A percentile compares a stretch with the other conserved stretches of the same genome.
Evolutionary conservation across 306 rosid species (phyloP).

Genomic region (Cicer bijugum): DNA sequence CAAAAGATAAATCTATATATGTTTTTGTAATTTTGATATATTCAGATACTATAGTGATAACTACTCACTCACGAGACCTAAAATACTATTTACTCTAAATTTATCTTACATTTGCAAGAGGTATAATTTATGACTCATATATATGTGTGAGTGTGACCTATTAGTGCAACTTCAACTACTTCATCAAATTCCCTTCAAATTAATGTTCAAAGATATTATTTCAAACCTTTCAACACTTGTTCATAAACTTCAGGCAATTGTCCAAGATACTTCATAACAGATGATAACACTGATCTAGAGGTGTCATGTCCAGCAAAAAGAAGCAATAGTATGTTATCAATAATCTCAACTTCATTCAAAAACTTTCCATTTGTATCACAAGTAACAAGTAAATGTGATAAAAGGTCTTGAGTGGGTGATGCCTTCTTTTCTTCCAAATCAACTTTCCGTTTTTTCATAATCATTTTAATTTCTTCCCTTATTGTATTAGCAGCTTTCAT

Average conservation of each 20-base stretch:
- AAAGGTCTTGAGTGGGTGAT: conserved; percentile 53
- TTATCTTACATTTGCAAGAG: too few relatives aligned
- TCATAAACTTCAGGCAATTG: conserved; percentile 55
- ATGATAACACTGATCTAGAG: conserved; percentile 52
- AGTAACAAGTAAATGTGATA: conserved; percentile 52
- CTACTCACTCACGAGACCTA: too few relatives aligned
- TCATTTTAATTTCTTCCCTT: conserved; percentile 41
- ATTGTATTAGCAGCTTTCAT: conserved; percentile 48
- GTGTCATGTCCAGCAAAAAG: conserved; percentile 60
- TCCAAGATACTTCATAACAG: conserved; percentile 53
- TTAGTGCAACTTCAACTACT: too few relatives aligned
- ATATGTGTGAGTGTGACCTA: too few relatives aligned
- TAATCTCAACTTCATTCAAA: conserved; percentile 51
- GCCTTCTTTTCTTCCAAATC: conserved; percentile 48
- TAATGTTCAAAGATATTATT: neutral
- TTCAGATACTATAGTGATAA: too few relatives aligned
- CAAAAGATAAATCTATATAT: too few relatives aligned
- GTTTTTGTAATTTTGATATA: too few relatives aligned
- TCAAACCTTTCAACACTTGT: conserved; percentile 51
- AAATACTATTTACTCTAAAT: too few relatives aligned
- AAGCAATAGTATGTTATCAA: conserved; percentile 51
- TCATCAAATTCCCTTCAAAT: neutral
- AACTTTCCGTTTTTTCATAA: conserved; percentile 49
- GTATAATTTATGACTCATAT: too few relatives aligned
- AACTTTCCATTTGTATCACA: conserved; percentile 50